Evolutionary conservation across 2,329 filamentous ascomycete genomes (phyloP), one percentile per base, ranked within the genome.

Genomic region (Diplodia intermedia): DNA sequence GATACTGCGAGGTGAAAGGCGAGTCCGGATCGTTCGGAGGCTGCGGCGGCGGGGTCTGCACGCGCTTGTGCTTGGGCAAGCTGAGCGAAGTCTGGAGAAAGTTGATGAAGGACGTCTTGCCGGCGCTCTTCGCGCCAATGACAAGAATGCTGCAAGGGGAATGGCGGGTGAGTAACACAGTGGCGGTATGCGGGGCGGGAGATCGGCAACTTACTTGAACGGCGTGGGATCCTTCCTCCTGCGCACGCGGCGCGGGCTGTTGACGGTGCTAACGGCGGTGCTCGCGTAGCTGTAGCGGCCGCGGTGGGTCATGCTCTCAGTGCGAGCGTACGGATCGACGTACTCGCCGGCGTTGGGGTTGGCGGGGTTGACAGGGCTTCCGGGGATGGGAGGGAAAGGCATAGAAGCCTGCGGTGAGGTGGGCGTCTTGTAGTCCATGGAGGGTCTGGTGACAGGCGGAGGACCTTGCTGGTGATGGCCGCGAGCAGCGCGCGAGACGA

Each of bases 191-290:
- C 15, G 23, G 9, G 29, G 62, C 50, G 54, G 60, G 60, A 63
- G 60, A 52, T 63, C 50, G 40, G 26, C 40, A 49, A 87, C 93
- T 87, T 84, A 98, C 94, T 99, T 99, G 87, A 98, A 97, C 0
- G 95, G 93, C 12, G 94, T 97, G 9, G 95, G 95, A 77, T 99
- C 95, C 85, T 97, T 98, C 83, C 95, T 90, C 83, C 94, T 91
- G 74, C 95, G 90, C 72, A 98, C 90, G 77, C 94, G 89, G 72
- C 95, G 89, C 71, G 95, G 94, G 79, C 91, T 97, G 83, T 97
- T 97, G 82, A 97, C 89, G 69, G 92, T 91, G 84, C 92, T 97
- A 72, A 94, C 88, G 66, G 92, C 91, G 80, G 91, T 96, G 82
- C 92, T 97, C 68, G 94, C 93, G 81, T 97, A 98, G 82, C 94